phyloP scores from a whole-genome alignment of 1,284 basidiomycete species.

The Rhodotorula sp. region DNA sequence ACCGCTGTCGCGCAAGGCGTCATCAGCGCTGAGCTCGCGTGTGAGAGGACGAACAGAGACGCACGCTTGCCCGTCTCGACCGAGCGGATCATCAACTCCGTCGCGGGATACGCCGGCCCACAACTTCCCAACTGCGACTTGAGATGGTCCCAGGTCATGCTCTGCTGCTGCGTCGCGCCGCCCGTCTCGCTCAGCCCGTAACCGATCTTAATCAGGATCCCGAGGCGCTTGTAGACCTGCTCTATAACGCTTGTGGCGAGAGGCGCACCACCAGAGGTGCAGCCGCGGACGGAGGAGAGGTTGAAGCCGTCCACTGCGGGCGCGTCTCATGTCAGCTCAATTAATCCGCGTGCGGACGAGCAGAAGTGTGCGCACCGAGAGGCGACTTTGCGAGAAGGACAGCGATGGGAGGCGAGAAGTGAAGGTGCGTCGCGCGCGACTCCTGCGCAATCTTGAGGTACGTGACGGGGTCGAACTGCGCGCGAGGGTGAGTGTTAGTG shows the following conservation, averaged over 20 bases:
- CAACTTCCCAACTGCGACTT: slow-evolving; percentile 42
- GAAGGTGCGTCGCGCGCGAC: slow-evolving; percentile 48
- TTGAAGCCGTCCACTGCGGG: slow-evolving; percentile 43
- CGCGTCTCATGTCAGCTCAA: neutral
- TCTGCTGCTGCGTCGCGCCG: slow-evolving; percentile 33
- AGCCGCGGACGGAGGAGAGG: slow-evolving; percentile 47
- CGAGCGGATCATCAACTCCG: slow-evolving; percentile 43
- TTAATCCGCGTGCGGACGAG: neutral
- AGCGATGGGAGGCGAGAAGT: slow-evolving; percentile 52
- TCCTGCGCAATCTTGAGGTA: slow-evolving; percentile 48
- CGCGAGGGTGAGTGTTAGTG: neutral
- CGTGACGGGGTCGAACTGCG: slow-evolving; percentile 47
- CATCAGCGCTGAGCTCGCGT: neutral
- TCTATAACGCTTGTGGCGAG: slow-evolving; percentile 48
- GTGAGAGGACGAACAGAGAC: neutral
- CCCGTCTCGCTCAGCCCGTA: slow-evolving; percentile 46
- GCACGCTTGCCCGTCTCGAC: slow-evolving; percentile 38
- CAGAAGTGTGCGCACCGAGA: slow-evolving; percentile 34
- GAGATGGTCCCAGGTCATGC: slow-evolving; percentile 42
- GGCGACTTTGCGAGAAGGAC: slow-evolving; percentile 49
- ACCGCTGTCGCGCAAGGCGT: slow-evolving; percentile 21
- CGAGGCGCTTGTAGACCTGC: slow-evolving; percentile 48
- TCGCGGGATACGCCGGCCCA: slow-evolving; percentile 41
- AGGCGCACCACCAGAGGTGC: slow-evolving; percentile 51
- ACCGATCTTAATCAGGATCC: slow-evolving; percentile 48